Evolutionary conservation across 2,329 filamentous ascomycete species (phyloP), one percentile per base, ranked within the genome.

Genomic region (Coleophoma cylindrospora): DNA sequence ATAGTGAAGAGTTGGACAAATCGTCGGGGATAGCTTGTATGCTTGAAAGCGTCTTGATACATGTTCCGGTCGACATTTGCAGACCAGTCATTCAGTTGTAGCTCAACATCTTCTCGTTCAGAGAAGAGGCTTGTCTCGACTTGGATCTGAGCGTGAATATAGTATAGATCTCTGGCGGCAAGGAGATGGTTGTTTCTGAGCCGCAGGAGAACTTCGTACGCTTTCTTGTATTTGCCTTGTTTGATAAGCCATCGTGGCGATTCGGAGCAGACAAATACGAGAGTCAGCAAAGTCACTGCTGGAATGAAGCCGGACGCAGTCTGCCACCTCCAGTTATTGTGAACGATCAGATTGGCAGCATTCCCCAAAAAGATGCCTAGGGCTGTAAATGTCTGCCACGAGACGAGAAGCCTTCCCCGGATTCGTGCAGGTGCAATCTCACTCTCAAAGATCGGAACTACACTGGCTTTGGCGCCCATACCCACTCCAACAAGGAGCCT

Each of bases 401-500:
- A 84, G 87, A 92, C 92, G 55, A 91, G 87, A 15, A 32, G n/a
- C 34, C 17, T 38, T 79, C 78, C 78, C 38, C 78, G 73, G 50
- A 81, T 74, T 7, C 64, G 55, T 4, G 76, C 72, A 2, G 78
- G 78, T 1, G 73, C 70, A 51, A 75, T 78, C 58, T 81, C 78
- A 1, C 78, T 77, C 14, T 74, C 74, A 59, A 88, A 91, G 27
- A 91, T 83, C 0, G 88, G 87, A 2, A 89, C 85, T 44, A 75
- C 80, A 0, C 74, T 74, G 17, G 83, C 82, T 63, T 91, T 91
- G 14, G 85, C 76, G 27, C 87, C 87, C 71, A 91, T 89, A 1
- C 86, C 87, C 43, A 94, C 80, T 10, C 89, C 89, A 15, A 90
- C 75, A 32, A 77, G 70, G 52, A 92, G 77, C 40, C 89, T 82